phyloP scores from a whole-genome alignment of 768 basidiomycete genomes.

The Auricularia cornea region DNA sequence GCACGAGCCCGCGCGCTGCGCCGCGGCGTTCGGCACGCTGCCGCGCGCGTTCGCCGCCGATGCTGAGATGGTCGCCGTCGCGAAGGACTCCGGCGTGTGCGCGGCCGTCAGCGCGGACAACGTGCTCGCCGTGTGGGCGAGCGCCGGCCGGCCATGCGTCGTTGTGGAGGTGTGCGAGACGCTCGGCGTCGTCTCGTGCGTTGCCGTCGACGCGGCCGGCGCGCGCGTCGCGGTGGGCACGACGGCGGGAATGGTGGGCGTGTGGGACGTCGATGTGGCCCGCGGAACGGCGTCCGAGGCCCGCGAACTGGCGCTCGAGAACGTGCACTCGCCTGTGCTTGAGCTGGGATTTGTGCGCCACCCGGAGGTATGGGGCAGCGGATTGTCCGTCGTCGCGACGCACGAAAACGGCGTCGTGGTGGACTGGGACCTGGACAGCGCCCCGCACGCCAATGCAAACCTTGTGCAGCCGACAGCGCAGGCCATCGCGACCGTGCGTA shows the following conservation, averaged over 20 bases:
- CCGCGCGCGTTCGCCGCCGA: conserved; percentile 79
- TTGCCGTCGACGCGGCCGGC: conserved; percentile 57
- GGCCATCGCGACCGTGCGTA: conserved; percentile 36
- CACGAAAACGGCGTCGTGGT: conserved; percentile 55
- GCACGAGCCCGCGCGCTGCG: conserved; percentile 4
- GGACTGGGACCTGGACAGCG: conserved; percentile 38
- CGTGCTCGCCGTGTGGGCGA: conserved; percentile 64
- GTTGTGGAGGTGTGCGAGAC: conserved; percentile 36
- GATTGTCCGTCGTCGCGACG: conserved; percentile 23
- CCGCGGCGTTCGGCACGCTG: conserved; percentile 52
- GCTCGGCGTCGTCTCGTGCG: conserved; percentile 29
- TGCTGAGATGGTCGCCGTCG: conserved; percentile 70
- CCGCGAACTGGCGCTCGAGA: neutral
- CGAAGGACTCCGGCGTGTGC: conserved; percentile 54
- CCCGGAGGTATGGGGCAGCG: neutral
- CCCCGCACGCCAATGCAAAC: neutral
- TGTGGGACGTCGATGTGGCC: conserved; percentile 43
- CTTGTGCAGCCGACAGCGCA: conserved; percentile 32
- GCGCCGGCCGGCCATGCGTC: conserved; percentile 32
- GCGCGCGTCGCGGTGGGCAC: conserved; percentile 66
- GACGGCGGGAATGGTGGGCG: conserved; percentile 50
- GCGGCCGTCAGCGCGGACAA: conserved; percentile 72
- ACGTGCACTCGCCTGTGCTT: conserved; percentile 41
- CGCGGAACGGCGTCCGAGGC: neutral
- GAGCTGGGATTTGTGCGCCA: conserved; percentile 40